Percentiles rank a stretch among this genome's conserved stretches.
Conservation (phyloP, 495 filamentous ascomycete genomes). For the Haplographium delicatum region DNA sequence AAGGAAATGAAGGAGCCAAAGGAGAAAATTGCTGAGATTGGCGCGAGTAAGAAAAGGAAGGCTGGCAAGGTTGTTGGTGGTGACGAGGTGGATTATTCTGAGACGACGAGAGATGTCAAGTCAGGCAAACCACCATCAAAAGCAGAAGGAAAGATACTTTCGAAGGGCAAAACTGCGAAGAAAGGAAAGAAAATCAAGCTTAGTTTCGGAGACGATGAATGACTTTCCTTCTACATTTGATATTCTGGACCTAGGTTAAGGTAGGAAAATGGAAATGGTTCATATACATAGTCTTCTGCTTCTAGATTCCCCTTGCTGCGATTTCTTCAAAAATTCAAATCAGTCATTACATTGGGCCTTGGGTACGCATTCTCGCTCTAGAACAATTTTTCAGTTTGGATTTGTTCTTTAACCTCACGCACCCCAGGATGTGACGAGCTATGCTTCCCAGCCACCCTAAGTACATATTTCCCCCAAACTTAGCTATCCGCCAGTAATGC, state of each 20-base stretch:
- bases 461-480: no score
- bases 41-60: constrained; percentile 43
- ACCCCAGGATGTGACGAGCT: constrained; percentile 1
- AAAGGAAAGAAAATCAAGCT: constrained; percentile 56
- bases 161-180: constrained; percentile 29
- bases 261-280: no score
- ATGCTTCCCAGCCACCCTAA: constrained; percentile 1
- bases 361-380: no score
- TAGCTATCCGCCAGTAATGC: neutral
- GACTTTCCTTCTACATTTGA: neutral
- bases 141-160: constrained; percentile 22
- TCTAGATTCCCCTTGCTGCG: neutral
- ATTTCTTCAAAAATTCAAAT: no score
- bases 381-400: neutral
- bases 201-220: constrained; percentile 49
- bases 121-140: constrained; percentile 4
- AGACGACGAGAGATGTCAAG: constrained; percentile 14
- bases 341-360: no score
- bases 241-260: no score
- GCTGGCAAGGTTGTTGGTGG: constrained; percentile 40
- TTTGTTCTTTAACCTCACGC: neutral
- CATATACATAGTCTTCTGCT: neutral
- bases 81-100: constrained; percentile 15
- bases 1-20: constrained; percentile 18
- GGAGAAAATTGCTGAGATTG: constrained; percentile 34